phyloP scores from a whole-genome alignment of 2,329 filamentous ascomycete species.

The Periconia macrospinosa region DNA sequence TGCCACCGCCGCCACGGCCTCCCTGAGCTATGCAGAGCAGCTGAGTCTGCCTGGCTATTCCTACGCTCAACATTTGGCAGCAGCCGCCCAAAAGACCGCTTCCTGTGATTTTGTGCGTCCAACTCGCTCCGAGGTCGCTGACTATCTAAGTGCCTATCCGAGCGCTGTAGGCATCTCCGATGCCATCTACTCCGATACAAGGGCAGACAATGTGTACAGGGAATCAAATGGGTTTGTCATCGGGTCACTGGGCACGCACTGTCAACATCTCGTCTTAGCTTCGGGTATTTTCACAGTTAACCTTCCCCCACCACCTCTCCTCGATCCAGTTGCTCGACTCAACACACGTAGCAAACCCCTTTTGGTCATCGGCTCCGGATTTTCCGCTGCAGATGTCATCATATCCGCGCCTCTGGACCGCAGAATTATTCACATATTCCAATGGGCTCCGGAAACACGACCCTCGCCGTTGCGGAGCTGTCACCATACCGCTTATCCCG shows the following conservation, averaged over 20 bases:
- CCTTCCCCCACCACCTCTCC: slow-evolving; percentile 54
- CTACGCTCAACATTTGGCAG: slow-evolving; percentile 56
- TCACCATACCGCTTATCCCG: slow-evolving; percentile 63
- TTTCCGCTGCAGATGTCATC: slow-evolving; percentile 64
- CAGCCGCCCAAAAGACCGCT: slow-evolving; percentile 26
- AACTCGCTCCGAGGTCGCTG: slow-evolving; percentile 56
- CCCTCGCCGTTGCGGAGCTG: slow-evolving; percentile 62
- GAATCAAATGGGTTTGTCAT: slow-evolving; percentile 53
- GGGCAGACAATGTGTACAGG: slow-evolving; percentile 49
- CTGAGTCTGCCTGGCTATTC: slow-evolving; percentile 63
- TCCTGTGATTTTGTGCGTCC: slow-evolving; percentile 57
- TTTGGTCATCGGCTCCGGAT: slow-evolving; percentile 63
- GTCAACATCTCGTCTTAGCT: slow-evolving; percentile 60
- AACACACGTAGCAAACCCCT: slow-evolving; percentile 42
- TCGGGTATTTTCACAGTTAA: slow-evolving; percentile 61
- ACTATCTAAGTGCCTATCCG: slow-evolving; percentile 60
- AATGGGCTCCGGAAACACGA: slow-evolving; percentile 59
- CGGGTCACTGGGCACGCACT: slow-evolving; percentile 54
- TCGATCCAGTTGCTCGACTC: slow-evolving; percentile 49
- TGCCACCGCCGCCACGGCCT: slow-evolving; percentile 59
- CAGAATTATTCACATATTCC: slow-evolving; percentile 62
- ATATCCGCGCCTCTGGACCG: slow-evolving; percentile 55
- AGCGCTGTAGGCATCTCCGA: slow-evolving; percentile 55
- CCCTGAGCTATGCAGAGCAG: slow-evolving; percentile 64
- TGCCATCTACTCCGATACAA: slow-evolving; percentile 48